Percentiles rank a stretch among this genome's conserved stretches.
These are phyloP conservation scores for Gonium pectorale DNA, from an alignment of 139 green algal genomes.

Conservation along the genomic window DNA sequence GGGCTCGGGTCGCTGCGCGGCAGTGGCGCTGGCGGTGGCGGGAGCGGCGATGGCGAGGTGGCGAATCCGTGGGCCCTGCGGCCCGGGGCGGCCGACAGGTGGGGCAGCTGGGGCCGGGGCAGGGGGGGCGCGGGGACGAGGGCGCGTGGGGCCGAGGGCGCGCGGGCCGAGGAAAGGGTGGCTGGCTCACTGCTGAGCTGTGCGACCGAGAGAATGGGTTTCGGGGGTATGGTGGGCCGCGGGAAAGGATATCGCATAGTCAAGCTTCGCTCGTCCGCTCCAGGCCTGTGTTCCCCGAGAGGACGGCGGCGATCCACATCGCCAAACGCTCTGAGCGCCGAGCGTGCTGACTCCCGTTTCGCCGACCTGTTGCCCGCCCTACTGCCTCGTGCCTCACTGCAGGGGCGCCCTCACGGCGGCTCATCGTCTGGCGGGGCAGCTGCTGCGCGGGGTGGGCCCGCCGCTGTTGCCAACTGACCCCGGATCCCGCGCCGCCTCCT, in stretches of 20 bases:
- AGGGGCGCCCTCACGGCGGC: background rate
- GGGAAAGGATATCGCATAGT: too few relatives aligned
- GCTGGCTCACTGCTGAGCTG: too few relatives aligned
- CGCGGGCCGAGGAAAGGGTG: background rate
- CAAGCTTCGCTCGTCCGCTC: too few relatives aligned
- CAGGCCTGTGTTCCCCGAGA: too few relatives aligned
- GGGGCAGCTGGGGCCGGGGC: background rate
- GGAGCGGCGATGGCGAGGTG: background rate
- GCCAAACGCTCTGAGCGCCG: too few relatives aligned
- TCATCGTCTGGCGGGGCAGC: background rate
- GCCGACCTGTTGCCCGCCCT: too few relatives aligned
- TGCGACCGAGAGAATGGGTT: too few relatives aligned
- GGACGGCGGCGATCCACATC: too few relatives aligned
- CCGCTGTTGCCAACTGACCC: background rate
- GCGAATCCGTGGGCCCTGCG: background rate
- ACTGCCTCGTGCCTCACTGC: too few relatives aligned
- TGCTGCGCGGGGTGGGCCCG: slow-evolving; percentile 30
- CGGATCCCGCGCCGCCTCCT: background rate
- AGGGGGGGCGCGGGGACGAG: background rate
- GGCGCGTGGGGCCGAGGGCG: background rate
- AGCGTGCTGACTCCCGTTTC: too few relatives aligned
- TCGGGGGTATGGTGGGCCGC: too few relatives aligned
- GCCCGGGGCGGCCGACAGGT: background rate
- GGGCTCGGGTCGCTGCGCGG: too few relatives aligned
- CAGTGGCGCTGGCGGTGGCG: background rate